phyloP scores from a whole-genome alignment of 495 filamentous ascomycete species.

The Penicillium waksmanii region DNA sequence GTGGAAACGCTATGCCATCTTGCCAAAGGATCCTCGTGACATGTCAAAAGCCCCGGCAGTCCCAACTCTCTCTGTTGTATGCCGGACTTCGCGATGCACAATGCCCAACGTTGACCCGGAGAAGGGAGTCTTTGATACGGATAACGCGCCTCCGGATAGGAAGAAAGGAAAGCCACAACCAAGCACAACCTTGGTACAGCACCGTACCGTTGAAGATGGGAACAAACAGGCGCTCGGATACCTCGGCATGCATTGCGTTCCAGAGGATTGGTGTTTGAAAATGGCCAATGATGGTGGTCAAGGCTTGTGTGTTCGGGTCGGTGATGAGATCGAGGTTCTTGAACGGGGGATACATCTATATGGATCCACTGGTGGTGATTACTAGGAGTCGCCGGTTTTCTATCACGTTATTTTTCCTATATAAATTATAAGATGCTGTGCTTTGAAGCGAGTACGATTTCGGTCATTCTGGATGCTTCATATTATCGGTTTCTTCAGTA shows the following conservation, averaged over 20 bases:
- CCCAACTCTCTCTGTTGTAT: slow-evolving; percentile 19
- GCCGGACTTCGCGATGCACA: slow-evolving; percentile 25
- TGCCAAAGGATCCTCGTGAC: neutral
- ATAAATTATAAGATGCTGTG: neutral
- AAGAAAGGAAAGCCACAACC: slow-evolving; percentile 25
- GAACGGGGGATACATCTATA: slow-evolving; percentile 20
- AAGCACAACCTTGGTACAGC: slow-evolving; percentile 19
- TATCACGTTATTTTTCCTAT: neutral
- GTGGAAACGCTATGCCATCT: slow-evolving; percentile 22
- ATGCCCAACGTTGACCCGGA: slow-evolving; percentile 24
- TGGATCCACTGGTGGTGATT: slow-evolving; percentile 22
- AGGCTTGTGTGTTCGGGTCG: slow-evolving; percentile 19
- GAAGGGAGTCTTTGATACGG: slow-evolving; percentile 16
- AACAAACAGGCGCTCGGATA: slow-evolving; percentile 23
- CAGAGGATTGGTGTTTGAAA: slow-evolving; percentile 19
- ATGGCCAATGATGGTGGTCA: slow-evolving; percentile 10
- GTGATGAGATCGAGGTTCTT: slow-evolving; percentile 25
- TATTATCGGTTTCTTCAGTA: no score
- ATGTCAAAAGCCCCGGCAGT: slow-evolving; percentile 6
- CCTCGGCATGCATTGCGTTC: slow-evolving; percentile 26
- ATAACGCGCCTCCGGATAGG: slow-evolving; percentile 15
- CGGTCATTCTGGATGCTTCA: no score
- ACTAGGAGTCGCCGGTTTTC: neutral
- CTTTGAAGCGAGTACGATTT: neutral
- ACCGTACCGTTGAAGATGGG: slow-evolving; percentile 20